These are phyloP conservation scores for Zizania latifolia DNA, from an alignment of 176 grass and related monocot species.

Conservation along the genomic window DNA sequence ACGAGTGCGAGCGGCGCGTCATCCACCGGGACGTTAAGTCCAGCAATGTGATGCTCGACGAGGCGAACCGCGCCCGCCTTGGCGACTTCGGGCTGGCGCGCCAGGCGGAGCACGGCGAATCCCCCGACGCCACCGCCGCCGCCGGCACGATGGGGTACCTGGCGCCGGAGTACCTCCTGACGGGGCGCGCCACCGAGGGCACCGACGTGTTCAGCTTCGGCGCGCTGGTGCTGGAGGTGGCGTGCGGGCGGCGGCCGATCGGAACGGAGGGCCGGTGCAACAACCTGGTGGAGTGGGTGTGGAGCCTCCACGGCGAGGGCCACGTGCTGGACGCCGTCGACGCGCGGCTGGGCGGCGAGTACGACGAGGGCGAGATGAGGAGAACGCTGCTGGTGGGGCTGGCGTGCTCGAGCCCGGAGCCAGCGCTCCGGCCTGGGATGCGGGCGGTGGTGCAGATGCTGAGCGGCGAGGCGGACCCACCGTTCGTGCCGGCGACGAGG, in stretches of 20 bases:
- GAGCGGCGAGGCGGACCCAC: slow-evolving; percentile 69
- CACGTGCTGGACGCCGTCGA: slow-evolving; percentile 45
- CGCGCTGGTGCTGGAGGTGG: slow-evolving; percentile 62
- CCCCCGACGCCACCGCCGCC: slow-evolving; percentile 68
- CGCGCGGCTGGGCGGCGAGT: slow-evolving; percentile 48
- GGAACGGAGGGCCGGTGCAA: slow-evolving; percentile 36
- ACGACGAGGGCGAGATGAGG: slow-evolving; percentile 68
- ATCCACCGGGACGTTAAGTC: slow-evolving; percentile 99
- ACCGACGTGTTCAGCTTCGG: slow-evolving; percentile 96
- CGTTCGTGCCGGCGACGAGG: slow-evolving; percentile 61
- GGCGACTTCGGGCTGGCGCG: slow-evolving; percentile 87
- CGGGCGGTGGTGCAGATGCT: slow-evolving; percentile 80
- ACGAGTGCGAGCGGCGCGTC: slow-evolving; percentile 85
- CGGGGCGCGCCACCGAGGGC: slow-evolving; percentile 73
- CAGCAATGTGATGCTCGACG: slow-evolving; percentile 96
- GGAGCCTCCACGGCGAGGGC: slow-evolving; percentile 72
- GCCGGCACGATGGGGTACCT: slow-evolving; percentile 97
- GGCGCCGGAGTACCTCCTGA: slow-evolving; percentile 87
- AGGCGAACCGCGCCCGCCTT: slow-evolving; percentile 64
- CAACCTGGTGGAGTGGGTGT: slow-evolving; percentile 90
- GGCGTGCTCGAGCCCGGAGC: slow-evolving; percentile 78
- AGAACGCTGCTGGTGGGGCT: slow-evolving; percentile 55
- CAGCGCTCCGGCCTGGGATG: slow-evolving; percentile 62
- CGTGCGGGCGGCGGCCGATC: slow-evolving; percentile 69
- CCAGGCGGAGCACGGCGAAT: slow-evolving; percentile 77